phyloP scores from a whole-genome alignment of 805 yeast genomes.

The Candida bentonensis region DNA sequence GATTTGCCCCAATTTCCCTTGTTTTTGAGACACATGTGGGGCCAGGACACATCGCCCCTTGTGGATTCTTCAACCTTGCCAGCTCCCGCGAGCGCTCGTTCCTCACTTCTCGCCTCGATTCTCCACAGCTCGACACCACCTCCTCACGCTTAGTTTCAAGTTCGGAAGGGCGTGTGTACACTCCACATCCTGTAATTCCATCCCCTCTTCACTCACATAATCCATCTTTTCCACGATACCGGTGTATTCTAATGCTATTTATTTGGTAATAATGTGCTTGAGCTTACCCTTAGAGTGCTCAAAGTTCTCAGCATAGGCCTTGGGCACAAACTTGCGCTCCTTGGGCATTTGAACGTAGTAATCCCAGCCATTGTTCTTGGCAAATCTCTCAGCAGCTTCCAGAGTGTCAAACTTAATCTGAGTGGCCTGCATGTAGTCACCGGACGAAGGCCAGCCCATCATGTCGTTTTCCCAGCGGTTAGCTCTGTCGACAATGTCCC shows the following conservation, averaged over 20 bases:
- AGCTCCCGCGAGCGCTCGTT: too few relatives aligned
- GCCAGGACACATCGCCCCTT: neutral
- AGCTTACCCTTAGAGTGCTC: slow-evolving; percentile 53
- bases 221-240: too few relatives aligned
- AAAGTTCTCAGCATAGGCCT: slow-evolving; percentile 63
- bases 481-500: slow-evolving; percentile 66
- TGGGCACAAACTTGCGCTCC: slow-evolving; percentile 54
- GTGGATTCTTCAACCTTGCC: too few relatives aligned
- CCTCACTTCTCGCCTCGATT: too few relatives aligned
- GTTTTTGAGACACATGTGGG: neutral
- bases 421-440: slow-evolving; percentile 71
- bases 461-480: slow-evolving; percentile 84
- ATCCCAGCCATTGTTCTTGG: slow-evolving; percentile 76
- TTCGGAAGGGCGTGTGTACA: too few relatives aligned
- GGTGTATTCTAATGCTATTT: too few relatives aligned
- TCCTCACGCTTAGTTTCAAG: too few relatives aligned
- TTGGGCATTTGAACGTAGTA: slow-evolving; percentile 74
- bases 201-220: too few relatives aligned
- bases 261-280: slow-evolving; percentile 73
- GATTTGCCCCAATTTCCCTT: neutral
- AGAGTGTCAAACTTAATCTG: slow-evolving; percentile 57
- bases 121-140: too few relatives aligned
- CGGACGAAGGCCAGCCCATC: slow-evolving; percentile 70
- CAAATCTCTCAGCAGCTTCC: slow-evolving; percentile 68
- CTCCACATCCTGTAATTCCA: too few relatives aligned